These are phyloP conservation scores for Clonostachys chloroleuca DNA, from an alignment of 2,329 filamentous ascomycete species.

Conservation along the genomic window DNA sequence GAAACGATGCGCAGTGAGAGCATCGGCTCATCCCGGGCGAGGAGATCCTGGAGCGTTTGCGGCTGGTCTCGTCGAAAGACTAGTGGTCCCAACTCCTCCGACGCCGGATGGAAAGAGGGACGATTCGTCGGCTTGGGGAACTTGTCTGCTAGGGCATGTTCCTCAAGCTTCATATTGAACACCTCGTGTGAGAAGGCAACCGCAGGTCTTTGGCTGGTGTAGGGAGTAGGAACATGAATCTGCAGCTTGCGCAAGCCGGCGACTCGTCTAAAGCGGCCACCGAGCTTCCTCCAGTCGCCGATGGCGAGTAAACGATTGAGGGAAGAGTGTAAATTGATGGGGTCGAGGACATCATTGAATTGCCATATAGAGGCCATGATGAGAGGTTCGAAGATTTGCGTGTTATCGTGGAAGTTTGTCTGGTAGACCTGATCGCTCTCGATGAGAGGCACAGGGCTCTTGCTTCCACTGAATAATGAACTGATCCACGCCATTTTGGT, in stretches of 20 bases:
- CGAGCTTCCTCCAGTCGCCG: conserved; percentile 40
- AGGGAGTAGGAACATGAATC: conserved; percentile 21
- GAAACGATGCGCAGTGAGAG: conserved; percentile 40
- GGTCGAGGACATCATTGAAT: conserved; percentile 42
- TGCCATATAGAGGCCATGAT: conserved; percentile 25
- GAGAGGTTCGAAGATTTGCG: conserved; percentile 11
- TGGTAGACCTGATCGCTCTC: conserved; percentile 18
- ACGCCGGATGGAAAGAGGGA: conserved; percentile 6
- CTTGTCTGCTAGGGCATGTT: conserved; percentile 31
- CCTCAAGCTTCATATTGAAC: conserved; percentile 26
- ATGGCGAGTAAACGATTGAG: conserved; percentile 30
- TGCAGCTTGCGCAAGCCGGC: conserved; percentile 14
- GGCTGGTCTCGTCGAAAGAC: background rate
- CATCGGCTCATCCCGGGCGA: conserved; percentile 34
- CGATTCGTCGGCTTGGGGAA: conserved; percentile 21
- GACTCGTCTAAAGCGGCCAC: conserved; percentile 32
- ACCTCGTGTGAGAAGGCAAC: conserved; percentile 31
- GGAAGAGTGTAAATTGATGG: conserved; percentile 24
- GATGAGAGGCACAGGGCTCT: background rate
- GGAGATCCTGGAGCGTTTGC: conserved; percentile 22
- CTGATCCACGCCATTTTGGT: too few relatives aligned
- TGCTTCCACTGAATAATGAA: too few relatives aligned
- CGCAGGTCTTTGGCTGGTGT: conserved; percentile 24
- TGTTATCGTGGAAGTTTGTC: conserved; percentile 22
- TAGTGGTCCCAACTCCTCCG: conserved; percentile 9